These are phyloP conservation scores for Papilionanthe hybrid DNA, from an alignment of 116 monocot species.

Conservation along the genomic window DNA sequence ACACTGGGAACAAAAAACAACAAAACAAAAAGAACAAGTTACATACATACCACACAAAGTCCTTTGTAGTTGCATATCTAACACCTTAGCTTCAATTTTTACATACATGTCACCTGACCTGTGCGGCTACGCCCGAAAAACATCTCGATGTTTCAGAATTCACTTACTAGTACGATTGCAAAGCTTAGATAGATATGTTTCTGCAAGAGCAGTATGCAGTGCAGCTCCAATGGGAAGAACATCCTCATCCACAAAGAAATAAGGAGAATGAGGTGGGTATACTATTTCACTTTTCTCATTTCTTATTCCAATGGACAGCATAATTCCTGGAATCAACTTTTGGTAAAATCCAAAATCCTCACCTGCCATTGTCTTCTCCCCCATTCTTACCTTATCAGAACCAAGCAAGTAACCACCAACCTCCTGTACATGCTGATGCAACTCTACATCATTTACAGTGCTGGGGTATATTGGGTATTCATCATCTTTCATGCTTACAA, in stretches of 20 bases:
- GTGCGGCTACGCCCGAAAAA: no score
- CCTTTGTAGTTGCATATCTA: not conserved
- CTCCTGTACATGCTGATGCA: constrained; percentile 55
- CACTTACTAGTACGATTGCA: no score
- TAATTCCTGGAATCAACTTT: constrained; percentile 66
- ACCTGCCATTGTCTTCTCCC: constrained; percentile 73
- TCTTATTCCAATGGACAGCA: constrained; percentile 57
- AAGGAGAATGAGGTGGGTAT: constrained; percentile 55
- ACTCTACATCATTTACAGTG: constrained; percentile 49
- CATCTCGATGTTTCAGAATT: no score
- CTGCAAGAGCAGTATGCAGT: constrained; percentile 62
- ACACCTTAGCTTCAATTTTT: not conserved
- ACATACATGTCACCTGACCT: not conserved
- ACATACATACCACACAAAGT: not conserved
- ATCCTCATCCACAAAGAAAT: constrained; percentile 79
- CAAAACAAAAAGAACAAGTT: not conserved
- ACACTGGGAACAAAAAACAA: no score
- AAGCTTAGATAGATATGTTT: constrained; percentile 45
- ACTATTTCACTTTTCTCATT: constrained; percentile 40
- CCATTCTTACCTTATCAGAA: constrained; percentile 40
- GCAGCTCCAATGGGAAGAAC: constrained; percentile 85
- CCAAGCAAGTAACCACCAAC: constrained; percentile 62
- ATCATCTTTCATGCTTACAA: constrained; percentile 43
- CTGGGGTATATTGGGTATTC: constrained; percentile 58
- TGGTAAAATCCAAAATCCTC: constrained; percentile 94